These are phyloP conservation scores for Gnomoniopsis smithogilvyi DNA, from an alignment of 2,329 filamentous ascomycete genomes.

Conservation along the genomic window DNA sequence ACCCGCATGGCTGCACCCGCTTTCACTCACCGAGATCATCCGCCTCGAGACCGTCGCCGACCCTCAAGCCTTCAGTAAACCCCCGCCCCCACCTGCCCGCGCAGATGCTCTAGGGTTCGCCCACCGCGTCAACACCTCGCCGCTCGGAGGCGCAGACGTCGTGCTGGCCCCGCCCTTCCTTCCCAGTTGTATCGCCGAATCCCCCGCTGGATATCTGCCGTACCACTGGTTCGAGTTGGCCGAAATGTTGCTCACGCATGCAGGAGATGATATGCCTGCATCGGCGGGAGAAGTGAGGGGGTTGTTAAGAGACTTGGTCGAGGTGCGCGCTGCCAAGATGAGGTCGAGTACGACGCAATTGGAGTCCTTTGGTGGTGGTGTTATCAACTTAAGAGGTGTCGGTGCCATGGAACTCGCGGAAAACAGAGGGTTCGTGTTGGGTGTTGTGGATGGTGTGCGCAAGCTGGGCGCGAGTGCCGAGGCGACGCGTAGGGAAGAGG, in stretches of 20 bases:
- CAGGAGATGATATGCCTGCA: constrained; percentile 73
- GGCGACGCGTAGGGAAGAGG: constrained; percentile 70
- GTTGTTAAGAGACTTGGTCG: constrained; percentile 75
- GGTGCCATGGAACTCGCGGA: constrained; percentile 93
- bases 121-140: constrained; percentile 26
- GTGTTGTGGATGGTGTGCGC: constrained; percentile 83
- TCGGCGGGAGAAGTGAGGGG: constrained; percentile 70
- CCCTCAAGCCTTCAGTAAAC: constrained; percentile 71
- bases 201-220: constrained; percentile 69
- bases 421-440: constrained; percentile 76
- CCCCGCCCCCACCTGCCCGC: constrained; percentile 62
- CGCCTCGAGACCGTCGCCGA: constrained; percentile 74
- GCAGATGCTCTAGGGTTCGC: constrained; percentile 45
- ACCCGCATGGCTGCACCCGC: constrained; percentile 77
- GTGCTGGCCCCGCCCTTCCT: constrained; percentile 72
- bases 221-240: constrained; percentile 95
- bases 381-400: constrained; percentile 68
- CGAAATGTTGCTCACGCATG: constrained; percentile 81
- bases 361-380: constrained; percentile 69
- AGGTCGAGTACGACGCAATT: constrained; percentile 69
- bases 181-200: constrained; percentile 66
- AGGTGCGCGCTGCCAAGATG: constrained; percentile 88
- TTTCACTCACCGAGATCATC: constrained; percentile 74
- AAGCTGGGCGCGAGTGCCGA: constrained; percentile 81
- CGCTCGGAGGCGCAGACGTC: constrained; percentile 10